These are phyloP conservation scores for Termitomyces sp. DNA, from an alignment of 768 basidiomycete genomes.

Conservation along the genomic window DNA sequence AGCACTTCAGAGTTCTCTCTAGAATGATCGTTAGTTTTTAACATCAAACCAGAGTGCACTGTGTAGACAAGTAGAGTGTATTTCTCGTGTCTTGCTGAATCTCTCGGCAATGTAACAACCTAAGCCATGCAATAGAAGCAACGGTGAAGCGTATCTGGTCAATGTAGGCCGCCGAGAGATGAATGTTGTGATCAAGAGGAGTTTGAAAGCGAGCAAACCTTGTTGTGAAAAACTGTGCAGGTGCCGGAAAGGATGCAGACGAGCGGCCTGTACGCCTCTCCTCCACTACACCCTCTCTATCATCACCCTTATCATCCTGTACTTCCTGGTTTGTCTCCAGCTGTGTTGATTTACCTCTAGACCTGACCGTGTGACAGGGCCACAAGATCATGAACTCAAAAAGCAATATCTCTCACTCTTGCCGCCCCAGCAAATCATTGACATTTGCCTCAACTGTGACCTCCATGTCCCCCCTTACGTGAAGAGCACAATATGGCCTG, in stretches of 20 bases:
- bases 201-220: constrained; percentile 33
- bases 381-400: constrained; percentile 59
- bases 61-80: too few species aligned
- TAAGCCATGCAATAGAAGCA: not conserved
- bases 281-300: constrained; percentile 28
- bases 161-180: not conserved
- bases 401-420: constrained; percentile 66
- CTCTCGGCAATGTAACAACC: not conserved
- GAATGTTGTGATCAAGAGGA: constrained; percentile 2
- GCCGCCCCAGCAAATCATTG: constrained; percentile 67
- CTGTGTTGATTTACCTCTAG: constrained; percentile 11
- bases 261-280: constrained; percentile 31
- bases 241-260: constrained; percentile 57
- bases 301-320: constrained; percentile 30
- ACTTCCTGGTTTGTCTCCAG: constrained; percentile 21
- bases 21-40: too few species aligned
- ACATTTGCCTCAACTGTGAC: constrained; percentile 72
- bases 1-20: not conserved
- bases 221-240: constrained; percentile 73
- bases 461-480: constrained; percentile 60
- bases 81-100: not conserved
- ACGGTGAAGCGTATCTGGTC: not conserved
- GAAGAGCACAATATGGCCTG: constrained; percentile 67
- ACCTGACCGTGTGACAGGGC: constrained; percentile 18
- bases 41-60: too few species aligned